These are phyloP conservation scores for Zygoascus hellenicus DNA, from an alignment of 1,139 yeast genomes.

Conservation along the genomic window DNA sequence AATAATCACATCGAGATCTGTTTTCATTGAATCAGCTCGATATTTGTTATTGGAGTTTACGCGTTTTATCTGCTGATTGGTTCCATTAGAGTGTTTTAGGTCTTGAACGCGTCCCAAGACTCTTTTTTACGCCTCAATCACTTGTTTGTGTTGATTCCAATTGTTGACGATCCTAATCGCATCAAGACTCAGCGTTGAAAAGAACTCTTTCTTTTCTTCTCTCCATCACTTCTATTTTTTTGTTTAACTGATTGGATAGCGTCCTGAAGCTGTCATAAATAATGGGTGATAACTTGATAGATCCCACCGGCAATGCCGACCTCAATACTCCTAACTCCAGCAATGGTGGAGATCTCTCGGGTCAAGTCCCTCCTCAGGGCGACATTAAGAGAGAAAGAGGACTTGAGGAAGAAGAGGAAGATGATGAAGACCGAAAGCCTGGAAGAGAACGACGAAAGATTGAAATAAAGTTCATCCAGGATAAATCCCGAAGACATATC, in stretches of 20 bases:
- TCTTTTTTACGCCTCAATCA: too few species aligned
- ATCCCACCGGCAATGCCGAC: constrained; percentile 13
- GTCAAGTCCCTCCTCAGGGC: constrained; percentile 13
- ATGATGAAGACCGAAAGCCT: constrained; percentile 63
- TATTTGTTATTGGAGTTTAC: too few species aligned
- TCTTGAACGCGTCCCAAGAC: too few species aligned
- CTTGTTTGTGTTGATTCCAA: too few species aligned
- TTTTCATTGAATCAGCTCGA: too few species aligned
- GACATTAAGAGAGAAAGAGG: constrained; percentile 22
- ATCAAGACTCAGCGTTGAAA: too few species aligned
- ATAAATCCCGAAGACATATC: constrained; percentile 94
- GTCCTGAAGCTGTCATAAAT: background rate
- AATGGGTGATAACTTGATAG: constrained; percentile 10
- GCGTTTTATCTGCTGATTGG: too few species aligned
- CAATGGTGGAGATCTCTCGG: constrained; percentile 11
- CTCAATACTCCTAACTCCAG: constrained; percentile 15
- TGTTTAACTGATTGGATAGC: background rate
- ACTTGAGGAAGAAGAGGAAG: constrained; percentile 48
- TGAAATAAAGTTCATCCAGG: constrained; percentile 94
- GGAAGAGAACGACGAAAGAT: constrained; percentile 90
- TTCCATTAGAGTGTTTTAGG: too few species aligned
- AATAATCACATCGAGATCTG: too few species aligned
- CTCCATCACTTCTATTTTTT: too few species aligned
- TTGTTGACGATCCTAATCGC: too few species aligned
- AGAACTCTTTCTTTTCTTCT: too few species aligned